Evolutionary conservation across 345 rosid genomes (phyloP).

Genomic region (Bretschneidera sinensis): DNA sequence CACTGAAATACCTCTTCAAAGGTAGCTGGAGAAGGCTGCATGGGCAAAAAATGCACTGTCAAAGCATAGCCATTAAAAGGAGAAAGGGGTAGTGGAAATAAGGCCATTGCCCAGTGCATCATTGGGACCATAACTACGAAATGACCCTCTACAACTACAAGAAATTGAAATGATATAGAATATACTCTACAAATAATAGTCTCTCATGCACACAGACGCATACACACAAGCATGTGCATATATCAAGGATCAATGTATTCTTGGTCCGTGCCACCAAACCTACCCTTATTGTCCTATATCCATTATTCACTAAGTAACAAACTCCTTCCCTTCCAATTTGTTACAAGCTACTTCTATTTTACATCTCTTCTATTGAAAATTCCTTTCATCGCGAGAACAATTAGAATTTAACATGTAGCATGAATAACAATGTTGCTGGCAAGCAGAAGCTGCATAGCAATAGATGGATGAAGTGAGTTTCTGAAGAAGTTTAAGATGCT

Average conservation of each 20-base stretch:
- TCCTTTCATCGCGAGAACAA: too few species aligned
- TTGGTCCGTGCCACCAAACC: not conserved
- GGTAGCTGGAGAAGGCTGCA: constrained; percentile 74
- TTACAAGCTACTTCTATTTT: too few species aligned
- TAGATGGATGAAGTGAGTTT: too few species aligned
- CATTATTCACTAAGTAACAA: too few species aligned
- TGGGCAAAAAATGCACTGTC: constrained; percentile 4
- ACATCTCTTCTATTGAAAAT: too few species aligned
- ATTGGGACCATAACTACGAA: not conserved
- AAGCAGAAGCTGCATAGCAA: too few species aligned
- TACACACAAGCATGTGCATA: not conserved
- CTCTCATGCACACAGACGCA: not conserved
- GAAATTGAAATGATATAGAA: not conserved
- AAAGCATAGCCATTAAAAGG: not conserved
- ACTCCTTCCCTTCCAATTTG: too few species aligned
- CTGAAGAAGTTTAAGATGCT: too few species aligned
- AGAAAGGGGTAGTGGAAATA: too few species aligned
- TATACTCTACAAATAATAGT: not conserved
- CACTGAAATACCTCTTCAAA: constrained; percentile 77
- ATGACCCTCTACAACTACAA: not conserved
- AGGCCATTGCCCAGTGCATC: not conserved
- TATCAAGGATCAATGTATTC: not conserved
- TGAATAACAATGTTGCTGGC: too few species aligned
- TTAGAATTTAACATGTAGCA: too few species aligned
- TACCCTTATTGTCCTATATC: too few species aligned